Percentiles rank a stretch among this genome's conserved stretches.
Conservation (phyloP, 2,329 filamentous ascomycete species). For the Tolypocladium nubicola region DNA sequence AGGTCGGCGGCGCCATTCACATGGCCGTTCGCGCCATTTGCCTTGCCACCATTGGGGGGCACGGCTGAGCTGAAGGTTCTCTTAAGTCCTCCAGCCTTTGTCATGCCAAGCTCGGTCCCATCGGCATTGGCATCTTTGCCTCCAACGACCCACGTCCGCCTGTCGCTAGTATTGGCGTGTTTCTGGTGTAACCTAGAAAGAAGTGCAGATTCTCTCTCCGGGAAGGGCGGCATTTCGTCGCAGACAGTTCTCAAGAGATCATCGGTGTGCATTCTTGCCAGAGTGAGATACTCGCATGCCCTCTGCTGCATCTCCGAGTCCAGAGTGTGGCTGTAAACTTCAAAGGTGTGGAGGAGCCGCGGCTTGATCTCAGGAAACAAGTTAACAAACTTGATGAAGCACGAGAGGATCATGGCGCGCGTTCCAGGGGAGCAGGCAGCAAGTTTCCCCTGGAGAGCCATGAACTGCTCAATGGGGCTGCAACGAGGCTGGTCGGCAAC, state of each 20-base stretch:
- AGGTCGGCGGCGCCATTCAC: conserved; percentile 53
- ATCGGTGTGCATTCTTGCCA: conserved; percentile 79
- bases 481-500: conserved; percentile 87
- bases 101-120: conserved; percentile 66
- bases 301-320: conserved; percentile 94
- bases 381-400: conserved; percentile 96
- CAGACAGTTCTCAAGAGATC: conserved; percentile 88
- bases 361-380: conserved; percentile 97
- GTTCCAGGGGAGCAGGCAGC: conserved; percentile 81
- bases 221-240: conserved; percentile 98
- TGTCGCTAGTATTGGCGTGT: conserved; percentile 84
- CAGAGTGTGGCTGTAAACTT: conserved; percentile 84
- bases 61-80: conserved; percentile 66
- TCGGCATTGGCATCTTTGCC: conserved; percentile 89
- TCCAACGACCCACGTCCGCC: conserved; percentile 95
- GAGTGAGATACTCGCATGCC: conserved; percentile 85
- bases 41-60: conserved; percentile 33
- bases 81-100: conserved; percentile 73
- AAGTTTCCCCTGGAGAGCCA: conserved; percentile 86
- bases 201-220: conserved; percentile 83
- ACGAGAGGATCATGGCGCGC: conserved; percentile 86
- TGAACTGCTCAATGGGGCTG: conserved; percentile 93
- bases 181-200: conserved; percentile 91
- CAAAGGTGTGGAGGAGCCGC: conserved; percentile 82
- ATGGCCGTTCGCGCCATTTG: conserved; percentile 37